Percentiles rank a stretch among this genome's conserved stretches.
Conservation (phyloP, 306 rosid species). For the Argentina anserina region DNA sequence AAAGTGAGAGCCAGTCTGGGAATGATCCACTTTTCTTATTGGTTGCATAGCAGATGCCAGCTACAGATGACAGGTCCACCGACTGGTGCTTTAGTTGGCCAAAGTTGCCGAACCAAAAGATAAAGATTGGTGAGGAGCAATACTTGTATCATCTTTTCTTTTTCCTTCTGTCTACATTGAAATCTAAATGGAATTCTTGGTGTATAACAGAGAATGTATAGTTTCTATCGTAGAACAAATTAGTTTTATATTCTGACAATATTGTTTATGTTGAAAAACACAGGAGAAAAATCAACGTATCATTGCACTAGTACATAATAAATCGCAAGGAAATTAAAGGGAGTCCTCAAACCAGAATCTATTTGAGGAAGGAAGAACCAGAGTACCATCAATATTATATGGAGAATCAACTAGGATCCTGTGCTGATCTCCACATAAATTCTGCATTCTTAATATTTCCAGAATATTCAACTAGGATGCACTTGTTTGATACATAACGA, state of each 20-base stretch:
- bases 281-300: neutral
- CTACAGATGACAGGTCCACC: conserved; percentile 91
- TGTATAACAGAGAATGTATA: conserved; percentile 10
- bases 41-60: conserved; percentile 70
- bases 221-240: conserved; percentile 9
- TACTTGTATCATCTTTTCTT: conserved; percentile 8
- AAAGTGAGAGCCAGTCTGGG: conserved; percentile 65
- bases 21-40: conserved; percentile 50
- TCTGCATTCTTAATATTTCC: neutral
- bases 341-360: neutral
- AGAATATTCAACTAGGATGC: neutral
- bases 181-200: conserved; percentile 17
- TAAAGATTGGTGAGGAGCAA: conserved; percentile 33
- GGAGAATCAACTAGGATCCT: conserved; percentile 22
- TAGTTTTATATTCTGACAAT: neutral
- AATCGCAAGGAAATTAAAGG: neutral
- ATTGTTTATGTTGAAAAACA: neutral
- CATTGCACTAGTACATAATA: neutral
- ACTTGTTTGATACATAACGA: neutral
- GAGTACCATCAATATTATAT: conserved; percentile 3
- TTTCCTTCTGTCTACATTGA: conserved; percentile 17
- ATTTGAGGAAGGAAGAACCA: neutral
- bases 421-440: conserved; percentile 9
- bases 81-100: conserved; percentile 58
- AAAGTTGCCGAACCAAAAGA: conserved; percentile 60